Evolutionary conservation across 2,329 filamentous ascomycete species (phyloP).

Genomic region (Nemania sp.): DNA sequence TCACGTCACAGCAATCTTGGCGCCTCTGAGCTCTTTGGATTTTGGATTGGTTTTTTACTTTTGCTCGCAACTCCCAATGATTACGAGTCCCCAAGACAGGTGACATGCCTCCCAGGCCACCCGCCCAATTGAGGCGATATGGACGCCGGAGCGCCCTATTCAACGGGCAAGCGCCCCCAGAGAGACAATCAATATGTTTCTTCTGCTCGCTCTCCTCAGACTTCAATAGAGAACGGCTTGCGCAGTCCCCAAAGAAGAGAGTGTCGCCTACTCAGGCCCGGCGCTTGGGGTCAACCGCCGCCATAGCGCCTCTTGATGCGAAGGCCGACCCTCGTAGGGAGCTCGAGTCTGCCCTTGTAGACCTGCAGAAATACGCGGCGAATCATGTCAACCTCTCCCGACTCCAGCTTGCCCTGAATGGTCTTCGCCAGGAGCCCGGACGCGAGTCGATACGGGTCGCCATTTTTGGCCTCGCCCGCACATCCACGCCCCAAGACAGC

Average conservation of each 20-base stretch:
- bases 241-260: conserved; percentile 31
- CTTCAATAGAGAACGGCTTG: conserved; percentile 17
- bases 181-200: conserved; percentile 36
- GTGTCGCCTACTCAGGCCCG: conserved; percentile 27
- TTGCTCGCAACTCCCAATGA: conserved; percentile 11
- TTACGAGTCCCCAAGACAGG: not conserved
- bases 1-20: conserved; percentile 20
- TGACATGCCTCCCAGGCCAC: conserved; percentile 34
- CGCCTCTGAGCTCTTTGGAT: conserved; percentile 4
- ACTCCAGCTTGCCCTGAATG: conserved; percentile 71
- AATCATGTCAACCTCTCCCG: conserved; percentile 70
- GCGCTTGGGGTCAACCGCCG: conserved; percentile 34
- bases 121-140: conserved; percentile 38
- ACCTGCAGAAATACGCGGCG: conserved; percentile 64
- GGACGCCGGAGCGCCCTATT: conserved; percentile 28
- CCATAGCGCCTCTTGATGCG: conserved; percentile 7
- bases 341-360: conserved; percentile 62
- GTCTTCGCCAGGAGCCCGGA: conserved; percentile 61
- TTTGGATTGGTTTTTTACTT: not conserved
- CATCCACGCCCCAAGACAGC: conserved; percentile 43
- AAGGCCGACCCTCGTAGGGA: conserved; percentile 48
- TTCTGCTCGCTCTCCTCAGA: conserved; percentile 38
- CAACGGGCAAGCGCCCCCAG: conserved; percentile 5
- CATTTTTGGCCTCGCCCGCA: conserved; percentile 54
- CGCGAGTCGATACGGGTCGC: conserved; percentile 63